Percentiles rank a stretch among this genome's conserved stretches.
phyloP scores from a whole-genome alignment of 2,329 filamentous ascomycete genomes.

The Neospermospora avenae region DNA sequence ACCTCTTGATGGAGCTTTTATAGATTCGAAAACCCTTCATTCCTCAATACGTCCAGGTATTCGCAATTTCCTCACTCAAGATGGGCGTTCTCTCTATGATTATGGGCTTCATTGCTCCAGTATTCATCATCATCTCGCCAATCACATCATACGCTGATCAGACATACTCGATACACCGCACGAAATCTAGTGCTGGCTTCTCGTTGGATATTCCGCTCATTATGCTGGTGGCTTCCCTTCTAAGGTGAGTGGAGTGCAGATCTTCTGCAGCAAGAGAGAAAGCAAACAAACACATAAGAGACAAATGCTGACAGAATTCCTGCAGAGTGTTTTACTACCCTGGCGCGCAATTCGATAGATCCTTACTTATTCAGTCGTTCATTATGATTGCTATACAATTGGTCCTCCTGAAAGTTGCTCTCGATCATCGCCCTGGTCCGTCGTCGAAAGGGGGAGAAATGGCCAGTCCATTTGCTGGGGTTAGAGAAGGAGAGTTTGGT shows the following conservation, averaged over 20 bases:
- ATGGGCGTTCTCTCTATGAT: constrained; percentile 37
- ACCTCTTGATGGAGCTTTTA: background rate
- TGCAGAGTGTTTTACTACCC: constrained; percentile 67
- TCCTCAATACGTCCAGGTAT: background rate
- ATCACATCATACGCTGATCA: constrained; percentile 65
- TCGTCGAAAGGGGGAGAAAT: constrained; percentile 59
- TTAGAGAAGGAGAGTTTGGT: constrained; percentile 34
- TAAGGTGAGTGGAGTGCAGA: constrained; percentile 47
- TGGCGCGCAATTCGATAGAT: constrained; percentile 61
- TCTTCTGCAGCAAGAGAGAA: background rate
- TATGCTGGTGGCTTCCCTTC: constrained; percentile 66
- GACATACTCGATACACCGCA: constrained; percentile 61
- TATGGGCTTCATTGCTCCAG: constrained; percentile 56
- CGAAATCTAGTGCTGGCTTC: constrained; percentile 63
- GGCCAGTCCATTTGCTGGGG: constrained; percentile 57
- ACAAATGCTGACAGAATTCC: constrained; percentile 12
- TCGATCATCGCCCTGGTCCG: constrained; percentile 62
- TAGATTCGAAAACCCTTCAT: background rate
- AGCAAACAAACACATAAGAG: background rate
- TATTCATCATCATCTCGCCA: constrained; percentile 62
- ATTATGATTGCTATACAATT: constrained; percentile 64
- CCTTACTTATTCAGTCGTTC: constrained; percentile 61
- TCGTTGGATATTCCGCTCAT: constrained; percentile 70
- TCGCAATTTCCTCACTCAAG: constrained; percentile 14
- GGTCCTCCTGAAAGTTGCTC: constrained; percentile 62